Evolutionary conservation across 2,329 filamentous ascomycete species (phyloP), one percentile per base, ranked within the genome.

Genomic region (Coniochaeta sp.): DNA sequence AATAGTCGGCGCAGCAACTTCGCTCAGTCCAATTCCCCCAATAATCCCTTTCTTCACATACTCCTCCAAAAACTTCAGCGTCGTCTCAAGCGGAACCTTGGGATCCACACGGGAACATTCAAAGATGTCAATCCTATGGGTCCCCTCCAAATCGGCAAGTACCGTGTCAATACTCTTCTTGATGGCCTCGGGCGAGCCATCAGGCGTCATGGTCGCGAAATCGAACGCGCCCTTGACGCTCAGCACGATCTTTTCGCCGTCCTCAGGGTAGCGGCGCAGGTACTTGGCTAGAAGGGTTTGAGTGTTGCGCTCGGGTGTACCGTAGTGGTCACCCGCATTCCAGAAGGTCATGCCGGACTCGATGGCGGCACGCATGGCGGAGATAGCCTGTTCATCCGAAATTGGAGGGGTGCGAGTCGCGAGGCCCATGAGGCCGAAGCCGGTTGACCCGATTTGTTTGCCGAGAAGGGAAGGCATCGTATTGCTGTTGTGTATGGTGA

Each of bases 201-300:
- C 77, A 1, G 76, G 71, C 0, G 30, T 30, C 40, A 74, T 60
- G 19, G 63, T 67, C 4, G 68, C 66, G 1, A 67, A 60, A 47
- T 74, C 66, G 28, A 74, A 55, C 1, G 75, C 81, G 16, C 82
- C 82, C 68, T 86, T 86, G 66, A 86, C 75, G 63, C 73, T 78
- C 28, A 86, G 71, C 10, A 83, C 74, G 1, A 85, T 75, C 65
- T 82, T 79, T 26, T 76, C 71, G 6, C 80, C 80, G 62, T 84
- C 79, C 60, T 81, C 78, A 0, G 82, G 82, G 68, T 84, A 78
- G 59, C 75, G 72, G 38, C 74, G 74, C 68, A 85, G 83, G 69
- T 85, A 85, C 19, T 75, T 71, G 55, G 79, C 74, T 30, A 85
- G 68, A 16, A 85, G 73, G 57, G 77, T 75, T 36, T 82, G 70